Base-by-base conservation (phyloP, 441 rosid genomes). In the Rhodomyrtus psidioides region DNA sequence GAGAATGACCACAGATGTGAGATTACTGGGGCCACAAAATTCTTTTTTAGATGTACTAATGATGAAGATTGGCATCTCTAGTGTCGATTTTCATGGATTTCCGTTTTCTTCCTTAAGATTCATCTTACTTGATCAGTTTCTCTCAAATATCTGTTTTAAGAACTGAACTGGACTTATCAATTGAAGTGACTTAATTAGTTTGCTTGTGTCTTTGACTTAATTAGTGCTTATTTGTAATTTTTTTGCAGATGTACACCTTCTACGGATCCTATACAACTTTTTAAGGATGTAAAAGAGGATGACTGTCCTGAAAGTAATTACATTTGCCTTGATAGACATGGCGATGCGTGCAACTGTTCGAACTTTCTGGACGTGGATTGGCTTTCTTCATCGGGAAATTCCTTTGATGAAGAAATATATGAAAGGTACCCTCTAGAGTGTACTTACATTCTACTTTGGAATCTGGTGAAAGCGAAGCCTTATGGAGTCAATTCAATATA, bases 361-460 rank as follows among this genome's bases (percentile, higher is more conserved):
- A 91, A 92, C 88, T 98, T 98, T 88, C 88, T 92, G 81, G 99
- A 96, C 79, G 84, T 95, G 87, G 99, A 96, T 79, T 92, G 98
- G 98, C 93, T 93, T 85, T 98, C 98, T 89, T 98, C 99, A 59
- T 95, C 99, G 9, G 99, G 95, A 85, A 95, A 95, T 91, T 97
- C 99, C 30, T 97, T 94, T 57, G 98, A 96, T 85, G 99, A 95
- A 79, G 99, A 98, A 86, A 89, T 89, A 82, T 91, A 87, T 85
- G 96, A 92, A 85, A 95, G 99, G 99, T 95, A 94, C 14, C 54
- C 26, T 30, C 53, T n/a, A n/a, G 39, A 58, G 15, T 82, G 24
- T 34, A 54, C 58, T 82, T 21, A 53, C 46, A 17, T 53, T 53
- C 27, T 53, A 28, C 26, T 21, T 82, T 17, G 60, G 46, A 53